These are phyloP conservation scores for Fusarium gaditjirri DNA, from an alignment of 2,329 filamentous ascomycete genomes.

Conservation along the genomic window DNA sequence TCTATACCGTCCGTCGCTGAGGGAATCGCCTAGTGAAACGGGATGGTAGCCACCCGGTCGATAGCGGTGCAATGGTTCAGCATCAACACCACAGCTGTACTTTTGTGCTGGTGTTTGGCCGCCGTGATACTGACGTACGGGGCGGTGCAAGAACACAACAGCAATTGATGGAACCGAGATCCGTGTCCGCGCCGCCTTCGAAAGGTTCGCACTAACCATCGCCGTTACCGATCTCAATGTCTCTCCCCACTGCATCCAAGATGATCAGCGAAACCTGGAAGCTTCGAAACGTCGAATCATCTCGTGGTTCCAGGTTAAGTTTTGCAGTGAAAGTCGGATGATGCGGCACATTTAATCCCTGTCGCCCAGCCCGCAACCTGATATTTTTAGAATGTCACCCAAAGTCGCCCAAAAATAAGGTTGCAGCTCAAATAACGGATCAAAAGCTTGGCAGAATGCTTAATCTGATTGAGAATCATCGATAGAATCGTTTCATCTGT, in stretches of 20 bases:
- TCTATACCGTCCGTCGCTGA: conserved; percentile 52
- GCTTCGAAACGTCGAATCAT: neutral
- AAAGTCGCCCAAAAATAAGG: conserved; percentile 6
- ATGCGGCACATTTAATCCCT: conserved; percentile 8
- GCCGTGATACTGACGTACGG: no score
- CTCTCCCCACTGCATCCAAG: fast-evolving
- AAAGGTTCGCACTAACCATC: fast-evolving
- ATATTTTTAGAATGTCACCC: conserved; percentile 18
- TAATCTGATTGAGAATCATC: neutral
- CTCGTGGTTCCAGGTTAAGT: neutral
- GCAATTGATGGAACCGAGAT: neutral
- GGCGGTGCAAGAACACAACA: fast-evolving
- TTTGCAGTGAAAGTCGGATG: neutral
- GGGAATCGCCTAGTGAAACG: conserved; percentile 52
- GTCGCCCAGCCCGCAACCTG: neutral
- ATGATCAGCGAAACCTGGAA: neutral
- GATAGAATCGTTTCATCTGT: neutral
- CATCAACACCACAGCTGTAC: conserved; percentile 17
- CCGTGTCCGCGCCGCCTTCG: fast-evolving
- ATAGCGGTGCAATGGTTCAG: conserved; percentile 20
- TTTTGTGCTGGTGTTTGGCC: neutral
- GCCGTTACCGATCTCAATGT: fast-evolving
- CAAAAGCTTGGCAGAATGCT: conserved; percentile 10
- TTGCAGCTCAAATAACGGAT: conserved; percentile 2
- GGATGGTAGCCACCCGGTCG: conserved; percentile 55